Conservation (phyloP, 2,329 filamentous ascomycete species). For the Fusarium napiforme region DNA sequence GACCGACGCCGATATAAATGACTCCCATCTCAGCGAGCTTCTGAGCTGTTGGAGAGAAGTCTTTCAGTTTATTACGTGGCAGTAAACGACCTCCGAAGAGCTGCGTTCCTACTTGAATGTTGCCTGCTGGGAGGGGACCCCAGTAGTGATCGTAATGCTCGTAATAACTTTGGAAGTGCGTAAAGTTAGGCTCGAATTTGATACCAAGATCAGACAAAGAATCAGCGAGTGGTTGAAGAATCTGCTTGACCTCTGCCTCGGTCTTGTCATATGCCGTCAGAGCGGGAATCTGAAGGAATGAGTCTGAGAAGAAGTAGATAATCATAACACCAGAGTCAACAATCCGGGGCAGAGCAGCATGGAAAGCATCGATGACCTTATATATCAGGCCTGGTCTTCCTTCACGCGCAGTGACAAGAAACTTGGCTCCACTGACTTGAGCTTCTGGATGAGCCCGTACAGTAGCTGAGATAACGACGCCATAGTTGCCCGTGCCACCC, state of each 20-base stretch:
- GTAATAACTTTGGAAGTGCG: constrained; percentile 46
- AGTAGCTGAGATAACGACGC: constrained; percentile 65
- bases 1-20: constrained; percentile 45
- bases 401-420: constrained; percentile 16
- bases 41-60: constrained; percentile 14
- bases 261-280: constrained; percentile 59
- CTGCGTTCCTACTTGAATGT: constrained; percentile 47
- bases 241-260: constrained; percentile 49
- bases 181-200: constrained; percentile 17
- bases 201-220: constrained; percentile 22
- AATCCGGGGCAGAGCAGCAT: constrained; percentile 46
- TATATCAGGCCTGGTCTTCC: constrained; percentile 20
- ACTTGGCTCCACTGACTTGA: constrained; percentile 48
- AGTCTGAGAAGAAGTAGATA: constrained; percentile 49
- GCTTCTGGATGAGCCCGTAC: constrained; percentile 59
- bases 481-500: constrained; percentile 69
- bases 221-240: constrained; percentile 49
- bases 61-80: constrained; percentile 48
- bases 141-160: constrained; percentile 57
- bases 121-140: constrained; percentile 53
- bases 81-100: constrained; percentile 56
- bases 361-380: constrained; percentile 38
- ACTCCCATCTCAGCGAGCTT: constrained; percentile 39
- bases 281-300: constrained; percentile 37
- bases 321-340: constrained; percentile 60